Percentiles rank a stretch among this genome's conserved stretches.
Evolutionary conservation across 2,329 filamentous ascomycete species (phyloP).

Genomic region (Cytospora piceicola): DNA sequence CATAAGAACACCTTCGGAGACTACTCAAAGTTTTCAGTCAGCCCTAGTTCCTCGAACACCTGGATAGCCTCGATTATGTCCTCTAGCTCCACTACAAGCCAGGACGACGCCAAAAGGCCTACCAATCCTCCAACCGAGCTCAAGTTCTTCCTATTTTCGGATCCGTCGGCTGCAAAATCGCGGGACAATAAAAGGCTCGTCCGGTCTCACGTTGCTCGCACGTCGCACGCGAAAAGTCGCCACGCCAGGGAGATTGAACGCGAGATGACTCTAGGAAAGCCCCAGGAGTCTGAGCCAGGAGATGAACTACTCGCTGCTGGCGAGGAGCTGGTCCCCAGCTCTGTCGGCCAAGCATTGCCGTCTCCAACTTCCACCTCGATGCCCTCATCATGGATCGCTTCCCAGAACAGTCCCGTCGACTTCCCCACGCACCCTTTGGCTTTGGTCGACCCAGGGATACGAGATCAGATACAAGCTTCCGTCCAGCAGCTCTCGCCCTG

Average conservation of each 20-base stretch:
- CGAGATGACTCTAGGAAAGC: not conserved
- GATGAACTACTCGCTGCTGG: not conserved
- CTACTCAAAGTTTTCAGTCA: not conserved
- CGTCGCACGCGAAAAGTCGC: conserved; percentile 23
- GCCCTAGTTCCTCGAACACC: not conserved
- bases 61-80: not conserved
- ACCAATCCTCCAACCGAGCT: conserved; percentile 5
- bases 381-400: not conserved
- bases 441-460: not conserved
- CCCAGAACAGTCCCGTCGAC: not conserved
- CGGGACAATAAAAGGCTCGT: conserved; percentile 24
- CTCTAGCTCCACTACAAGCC: not conserved
- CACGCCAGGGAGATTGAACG: conserved; percentile 1
- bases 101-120: not conserved
- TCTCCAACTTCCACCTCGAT: not conserved
- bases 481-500: conserved; percentile 2
- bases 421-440: not conserved
- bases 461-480: not conserved
- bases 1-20: not conserved
- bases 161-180: conserved; percentile 20
- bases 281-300: not conserved
- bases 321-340: not conserved
- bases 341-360: not conserved
- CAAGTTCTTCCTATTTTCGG: conserved; percentile 27
- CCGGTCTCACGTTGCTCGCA: conserved; percentile 22